Base-by-base conservation (phyloP, 352 stramenopile species). In the Phytophthora idaei region DNA sequence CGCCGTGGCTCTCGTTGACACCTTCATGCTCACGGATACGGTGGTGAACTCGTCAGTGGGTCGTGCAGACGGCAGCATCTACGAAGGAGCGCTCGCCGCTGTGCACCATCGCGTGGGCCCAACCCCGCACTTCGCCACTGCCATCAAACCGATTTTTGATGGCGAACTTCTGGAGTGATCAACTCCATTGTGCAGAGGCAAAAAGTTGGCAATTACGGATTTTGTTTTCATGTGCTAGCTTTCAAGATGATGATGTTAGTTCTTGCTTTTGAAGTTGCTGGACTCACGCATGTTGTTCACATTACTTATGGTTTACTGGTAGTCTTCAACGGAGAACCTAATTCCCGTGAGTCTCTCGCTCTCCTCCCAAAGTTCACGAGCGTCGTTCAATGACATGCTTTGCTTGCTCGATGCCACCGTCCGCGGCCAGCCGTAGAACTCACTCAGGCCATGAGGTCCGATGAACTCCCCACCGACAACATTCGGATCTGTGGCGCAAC, bases 1-100 rank as follows among this genome's bases (percentile, higher is more conserved):
- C 36, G 83, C 82, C 5, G 87, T 95, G 44, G 60, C 75, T 47
- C 76, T 95, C 10, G 80, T 90, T 8, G 87, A 95, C 50, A 70
- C 80, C 29, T 95, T 92, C 65, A 83, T 93, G 69, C 57, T 94
- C 39, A 83, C 76, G 31, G 86, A 95, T 60, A 59, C 76, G 6
- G 60, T 89, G n/a, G 50, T 95, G 2, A 90, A 91, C 69, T 93
- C 84, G 53, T 81, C 64, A 12, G 81, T 95, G 6, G 86, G 86
- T 6, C 56, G 61, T 17, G 64, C 68, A 6, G 83, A 94, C 59
- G 86, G 87, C 32, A 83, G 90, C 57, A 77, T 95, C 36, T 95
- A 95, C 69, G 73, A 92, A 72, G 61, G 73, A 59, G 76, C 87
- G 5, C 67, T 92, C 9, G 61, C 61, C 2, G 80, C 83, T 31